A percentile compares a stretch with the other conserved stretches of the same genome.
These are phyloP conservation scores for Cladosporium sphaerospermum DNA, from an alignment of 2,329 filamentous ascomycete genomes.

Conservation along the genomic window DNA sequence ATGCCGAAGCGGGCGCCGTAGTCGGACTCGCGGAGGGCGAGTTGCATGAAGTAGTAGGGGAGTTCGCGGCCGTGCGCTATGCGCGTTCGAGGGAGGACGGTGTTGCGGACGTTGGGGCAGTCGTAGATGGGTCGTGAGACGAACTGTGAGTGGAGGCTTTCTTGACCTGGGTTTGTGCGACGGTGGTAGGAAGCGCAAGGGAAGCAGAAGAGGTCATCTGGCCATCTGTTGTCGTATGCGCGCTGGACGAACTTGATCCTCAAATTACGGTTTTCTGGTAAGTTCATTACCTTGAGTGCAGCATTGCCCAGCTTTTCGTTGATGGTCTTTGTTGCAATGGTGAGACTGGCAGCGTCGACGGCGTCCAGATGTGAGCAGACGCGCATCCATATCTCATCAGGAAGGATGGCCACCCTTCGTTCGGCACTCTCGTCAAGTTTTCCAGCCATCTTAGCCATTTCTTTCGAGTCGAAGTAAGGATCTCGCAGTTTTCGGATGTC, in stretches of 20 bases:
- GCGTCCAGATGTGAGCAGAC: constrained; percentile 39
- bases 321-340: constrained; percentile 45
- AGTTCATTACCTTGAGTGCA: constrained; percentile 35
- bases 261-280: constrained; percentile 39
- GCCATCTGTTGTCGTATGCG: constrained; percentile 45
- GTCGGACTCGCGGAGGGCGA: constrained; percentile 46
- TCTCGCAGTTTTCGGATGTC: constrained; percentile 16
- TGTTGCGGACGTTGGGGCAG: constrained; percentile 49
- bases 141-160: constrained; percentile 48
- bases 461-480: constrained; percentile 15
- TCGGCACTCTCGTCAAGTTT: constrained; percentile 26
- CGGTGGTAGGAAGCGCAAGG: constrained; percentile 51
- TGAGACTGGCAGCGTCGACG: constrained; percentile 45
- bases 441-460: neutral
- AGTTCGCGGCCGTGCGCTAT: constrained; percentile 51
- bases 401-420: constrained; percentile 39
- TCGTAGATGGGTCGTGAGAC: constrained; percentile 52
- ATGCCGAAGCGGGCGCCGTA: constrained; percentile 46
- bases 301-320: constrained; percentile 36
- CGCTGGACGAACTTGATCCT: constrained; percentile 45
- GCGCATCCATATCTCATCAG: constrained; percentile 40
- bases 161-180: constrained; percentile 47
- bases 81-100: constrained; percentile 46
- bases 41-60: constrained; percentile 54
- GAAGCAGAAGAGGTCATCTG: constrained; percentile 54